These are phyloP conservation scores for Verticillium tricorpus DNA, from an alignment of 2,329 filamentous ascomycete genomes.

Conservation along the genomic window DNA sequence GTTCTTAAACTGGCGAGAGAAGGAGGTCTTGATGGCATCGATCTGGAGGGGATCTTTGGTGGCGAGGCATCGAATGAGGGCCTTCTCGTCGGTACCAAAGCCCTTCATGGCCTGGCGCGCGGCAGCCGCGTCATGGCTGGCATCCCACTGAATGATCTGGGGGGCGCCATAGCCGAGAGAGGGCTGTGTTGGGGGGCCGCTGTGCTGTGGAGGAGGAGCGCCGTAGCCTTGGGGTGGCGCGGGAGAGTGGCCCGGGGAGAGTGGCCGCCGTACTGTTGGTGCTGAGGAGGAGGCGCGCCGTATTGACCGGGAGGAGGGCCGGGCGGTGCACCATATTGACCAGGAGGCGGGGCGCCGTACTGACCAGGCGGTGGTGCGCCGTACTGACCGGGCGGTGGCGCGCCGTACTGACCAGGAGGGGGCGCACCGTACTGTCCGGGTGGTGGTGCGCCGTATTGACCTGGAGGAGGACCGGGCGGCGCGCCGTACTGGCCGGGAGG, in stretches of 20 bases:
- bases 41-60: slow-evolving; percentile 76
- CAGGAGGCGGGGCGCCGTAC: slow-evolving; percentile 28
- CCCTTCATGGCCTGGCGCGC: slow-evolving; percentile 87
- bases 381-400: slow-evolving; percentile 30
- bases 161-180: slow-evolving; percentile 71
- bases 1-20: slow-evolving; percentile 51
- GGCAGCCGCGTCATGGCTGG: slow-evolving; percentile 61
- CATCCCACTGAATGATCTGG: slow-evolving; percentile 66
- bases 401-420: slow-evolving; percentile 16
- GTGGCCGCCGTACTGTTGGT: slow-evolving; percentile 21
- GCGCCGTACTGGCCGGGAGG: slow-evolving; percentile 22
- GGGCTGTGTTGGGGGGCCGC: slow-evolving; percentile 54
- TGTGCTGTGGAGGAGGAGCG: slow-evolving; percentile 32
- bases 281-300: slow-evolving; percentile 27
- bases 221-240: slow-evolving; percentile 25
- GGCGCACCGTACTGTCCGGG: slow-evolving; percentile 36
- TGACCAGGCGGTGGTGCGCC: slow-evolving; percentile 22
- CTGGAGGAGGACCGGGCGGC: slow-evolving; percentile 10
- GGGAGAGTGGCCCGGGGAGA: slow-evolving; percentile 22
- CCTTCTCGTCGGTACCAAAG: slow-evolving; percentile 81
- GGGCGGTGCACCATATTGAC: slow-evolving; percentile 24
- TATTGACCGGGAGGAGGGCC: slow-evolving; percentile 26
- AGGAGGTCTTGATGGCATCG: slow-evolving; percentile 62
- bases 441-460: slow-evolving; percentile 19
- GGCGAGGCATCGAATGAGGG: slow-evolving; percentile 65